phyloP scores from a whole-genome alignment of 352 stramenopile genomes.

The Nothophytophthora sp. region DNA sequence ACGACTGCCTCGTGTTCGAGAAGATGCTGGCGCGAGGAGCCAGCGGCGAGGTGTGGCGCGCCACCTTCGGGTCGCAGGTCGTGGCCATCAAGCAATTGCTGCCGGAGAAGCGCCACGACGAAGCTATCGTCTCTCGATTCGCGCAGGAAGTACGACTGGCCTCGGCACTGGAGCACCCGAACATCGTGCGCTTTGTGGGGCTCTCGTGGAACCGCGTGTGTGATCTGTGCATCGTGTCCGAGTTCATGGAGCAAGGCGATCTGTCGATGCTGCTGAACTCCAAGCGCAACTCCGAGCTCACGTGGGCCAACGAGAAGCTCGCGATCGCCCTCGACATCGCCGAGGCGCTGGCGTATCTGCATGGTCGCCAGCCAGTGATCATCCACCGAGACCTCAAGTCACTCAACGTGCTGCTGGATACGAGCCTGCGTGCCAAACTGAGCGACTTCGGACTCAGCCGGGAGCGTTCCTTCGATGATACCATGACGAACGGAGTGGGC shows the following conservation, averaged over 20 bases:
- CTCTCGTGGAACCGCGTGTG: slow-evolving; percentile 53
- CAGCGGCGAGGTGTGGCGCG: slow-evolving; percentile 66
- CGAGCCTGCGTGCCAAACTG: slow-evolving; percentile 48
- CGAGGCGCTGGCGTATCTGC: slow-evolving; percentile 63
- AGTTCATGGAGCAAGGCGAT: slow-evolving; percentile 66
- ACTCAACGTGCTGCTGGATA: slow-evolving; percentile 57
- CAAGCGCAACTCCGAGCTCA: slow-evolving; percentile 32
- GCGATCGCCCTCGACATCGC: slow-evolving; percentile 60
- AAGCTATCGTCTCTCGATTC: slow-evolving; percentile 45
- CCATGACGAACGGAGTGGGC: slow-evolving; percentile 67
- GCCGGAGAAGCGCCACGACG: slow-evolving; percentile 43
- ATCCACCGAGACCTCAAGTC: slow-evolving; percentile 77
- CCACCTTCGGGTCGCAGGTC: slow-evolving; percentile 31
- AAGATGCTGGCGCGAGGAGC: slow-evolving; percentile 46
- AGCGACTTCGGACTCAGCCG: slow-evolving; percentile 63
- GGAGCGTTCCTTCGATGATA: slow-evolving; percentile 53
- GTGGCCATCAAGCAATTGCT: slow-evolving; percentile 72
- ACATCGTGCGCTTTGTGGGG: slow-evolving; percentile 71
- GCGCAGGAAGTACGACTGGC: slow-evolving; percentile 54
- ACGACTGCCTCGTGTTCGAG: slow-evolving; percentile 37
- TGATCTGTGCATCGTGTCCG: slow-evolving; percentile 59
- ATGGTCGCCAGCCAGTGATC: slow-evolving; percentile 50
- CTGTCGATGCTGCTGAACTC: slow-evolving; percentile 47
- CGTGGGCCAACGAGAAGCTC: slow-evolving; percentile 55
- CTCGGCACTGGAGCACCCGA: slow-evolving; percentile 50